Percentiles rank a stretch among this genome's conserved stretches.
Evolutionary conservation across 2,329 filamentous ascomycete genomes (phyloP).

Genomic region (Juglanconis oblonga): DNA sequence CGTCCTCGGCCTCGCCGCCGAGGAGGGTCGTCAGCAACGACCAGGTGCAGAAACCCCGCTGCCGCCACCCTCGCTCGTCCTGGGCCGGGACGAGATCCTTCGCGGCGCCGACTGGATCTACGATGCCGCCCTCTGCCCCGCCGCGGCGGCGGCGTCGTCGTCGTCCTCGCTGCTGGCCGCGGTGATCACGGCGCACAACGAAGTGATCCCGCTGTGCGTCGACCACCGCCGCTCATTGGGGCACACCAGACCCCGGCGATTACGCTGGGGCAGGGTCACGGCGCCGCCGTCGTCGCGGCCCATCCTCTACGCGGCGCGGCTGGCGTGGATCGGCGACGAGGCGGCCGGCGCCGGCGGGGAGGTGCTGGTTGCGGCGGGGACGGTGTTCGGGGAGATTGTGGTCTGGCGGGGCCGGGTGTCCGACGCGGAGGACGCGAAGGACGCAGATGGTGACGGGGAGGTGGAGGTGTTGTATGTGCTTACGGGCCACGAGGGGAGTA

Average conservation of each 20-base stretch:
- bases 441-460: conserved; percentile 5
- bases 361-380: conserved; percentile 80
- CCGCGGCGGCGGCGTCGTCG: conserved; percentile 20
- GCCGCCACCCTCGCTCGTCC: background rate
- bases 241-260: conserved; percentile 21
- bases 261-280: conserved; percentile 45
- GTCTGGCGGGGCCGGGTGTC: conserved; percentile 72
- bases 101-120: conserved; percentile 74
- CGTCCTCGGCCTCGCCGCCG: conserved; percentile 10
- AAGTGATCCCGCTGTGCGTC: conserved; percentile 55
- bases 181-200: conserved; percentile 84
- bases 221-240: conserved; percentile 20
- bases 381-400: conserved; percentile 90
- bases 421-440: background rate
- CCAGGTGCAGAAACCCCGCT: background rate
- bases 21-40: conserved; percentile 7
- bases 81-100: conserved; percentile 33
- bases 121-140: conserved; percentile 56
- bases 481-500: conserved; percentile 80
- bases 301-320: conserved; percentile 81
- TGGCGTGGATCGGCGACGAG: conserved; percentile 55
- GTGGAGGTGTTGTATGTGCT: conserved; percentile 52
- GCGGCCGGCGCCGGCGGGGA: conserved; percentile 30
- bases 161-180: conserved; percentile 40
- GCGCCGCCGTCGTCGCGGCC: conserved; percentile 65